Evolutionary conservation across 306 rosid genomes (phyloP).

Genomic region (Quercus robur): DNA sequence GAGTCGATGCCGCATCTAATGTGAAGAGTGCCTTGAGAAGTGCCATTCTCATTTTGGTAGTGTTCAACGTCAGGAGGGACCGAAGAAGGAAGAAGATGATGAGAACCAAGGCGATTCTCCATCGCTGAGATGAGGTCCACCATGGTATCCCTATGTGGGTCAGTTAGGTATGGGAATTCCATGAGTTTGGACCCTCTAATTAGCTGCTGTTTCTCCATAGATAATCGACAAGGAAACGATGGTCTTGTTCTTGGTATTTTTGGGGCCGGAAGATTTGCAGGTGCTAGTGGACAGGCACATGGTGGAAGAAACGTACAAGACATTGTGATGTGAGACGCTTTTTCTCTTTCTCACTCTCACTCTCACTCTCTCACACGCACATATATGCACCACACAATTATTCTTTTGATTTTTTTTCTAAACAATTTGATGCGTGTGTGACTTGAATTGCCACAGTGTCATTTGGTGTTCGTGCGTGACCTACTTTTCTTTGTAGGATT

Average conservation of each 20-base stretch:
- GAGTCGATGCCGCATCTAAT: conserved; percentile 10
- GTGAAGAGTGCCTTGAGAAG: conserved; percentile 26
- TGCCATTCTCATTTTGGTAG: conserved; percentile 12
- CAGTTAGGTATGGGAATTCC: conserved; percentile 24
- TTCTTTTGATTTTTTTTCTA: too few species aligned
- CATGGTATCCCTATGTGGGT: conserved; percentile 14
- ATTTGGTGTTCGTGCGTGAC: too few species aligned
- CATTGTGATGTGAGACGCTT: background rate
- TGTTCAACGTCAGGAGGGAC: conserved; percentile 27
- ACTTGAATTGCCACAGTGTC: too few species aligned
- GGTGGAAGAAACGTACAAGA: background rate
- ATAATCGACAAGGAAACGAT: background rate
- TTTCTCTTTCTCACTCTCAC: too few species aligned
- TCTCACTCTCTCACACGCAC: too few species aligned
- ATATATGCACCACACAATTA: too few species aligned
- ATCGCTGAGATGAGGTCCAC: conserved; percentile 6
- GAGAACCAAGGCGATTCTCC: conserved; percentile 9
- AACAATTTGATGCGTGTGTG: too few species aligned
- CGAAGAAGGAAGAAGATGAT: conserved; percentile 23
- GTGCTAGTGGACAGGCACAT: background rate
- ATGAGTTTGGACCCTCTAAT: conserved; percentile 12
- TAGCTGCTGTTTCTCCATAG: background rate
- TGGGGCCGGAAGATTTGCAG: background rate
- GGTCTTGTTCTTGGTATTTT: background rate
- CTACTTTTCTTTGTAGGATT: too few species aligned